A percentile compares a stretch with the other conserved stretches of the same genome.
phyloP scores from a whole-genome alignment of 75 land plant genomes.

The Adiantum capillusveneris region DNA sequence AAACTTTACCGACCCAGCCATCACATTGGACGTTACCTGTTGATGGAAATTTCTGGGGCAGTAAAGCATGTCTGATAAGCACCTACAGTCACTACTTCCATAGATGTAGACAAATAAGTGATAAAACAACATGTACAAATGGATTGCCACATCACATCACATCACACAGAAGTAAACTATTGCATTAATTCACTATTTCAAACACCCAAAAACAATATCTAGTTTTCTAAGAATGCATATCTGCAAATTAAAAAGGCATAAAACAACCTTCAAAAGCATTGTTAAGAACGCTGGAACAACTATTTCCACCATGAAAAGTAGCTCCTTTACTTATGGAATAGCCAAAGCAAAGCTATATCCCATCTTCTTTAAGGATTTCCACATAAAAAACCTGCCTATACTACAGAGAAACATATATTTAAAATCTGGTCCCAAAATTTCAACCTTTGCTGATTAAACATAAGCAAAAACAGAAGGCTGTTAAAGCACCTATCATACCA shows the following conservation, averaged over 20 bases:
- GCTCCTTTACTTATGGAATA: conserved; percentile 55
- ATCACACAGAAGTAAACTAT: too few relatives aligned
- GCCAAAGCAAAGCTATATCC: conserved; percentile 52
- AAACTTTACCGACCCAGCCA: too few relatives aligned
- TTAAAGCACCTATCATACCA: conserved; percentile 63
- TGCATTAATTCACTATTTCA: too few relatives aligned
- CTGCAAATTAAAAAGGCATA: background rate
- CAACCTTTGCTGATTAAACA: background rate
- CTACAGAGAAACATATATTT: conserved; percentile 22
- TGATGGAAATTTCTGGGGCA: too few relatives aligned
- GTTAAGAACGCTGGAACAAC: conserved; percentile 82
- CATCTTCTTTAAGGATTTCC: conserved; percentile 41
- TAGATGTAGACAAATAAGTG: conserved; percentile 67
- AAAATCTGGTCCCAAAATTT: conserved; percentile 1
- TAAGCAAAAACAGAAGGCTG: background rate
- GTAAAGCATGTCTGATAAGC: conserved; percentile 72
- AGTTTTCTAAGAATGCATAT: too few relatives aligned
- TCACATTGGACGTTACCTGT: too few relatives aligned
- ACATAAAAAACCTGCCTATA: conserved; percentile 81
- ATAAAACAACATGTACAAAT: conserved; percentile 53
- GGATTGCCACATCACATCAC: too few relatives aligned
- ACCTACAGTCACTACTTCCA: conserved; percentile 65
- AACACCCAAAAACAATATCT: too few relatives aligned
- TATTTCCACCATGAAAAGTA: conserved; percentile 51
- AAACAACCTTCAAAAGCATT: conserved; percentile 71